Conservation (phyloP, 208 protist genomes). For the Angomonas deanei region DNA sequence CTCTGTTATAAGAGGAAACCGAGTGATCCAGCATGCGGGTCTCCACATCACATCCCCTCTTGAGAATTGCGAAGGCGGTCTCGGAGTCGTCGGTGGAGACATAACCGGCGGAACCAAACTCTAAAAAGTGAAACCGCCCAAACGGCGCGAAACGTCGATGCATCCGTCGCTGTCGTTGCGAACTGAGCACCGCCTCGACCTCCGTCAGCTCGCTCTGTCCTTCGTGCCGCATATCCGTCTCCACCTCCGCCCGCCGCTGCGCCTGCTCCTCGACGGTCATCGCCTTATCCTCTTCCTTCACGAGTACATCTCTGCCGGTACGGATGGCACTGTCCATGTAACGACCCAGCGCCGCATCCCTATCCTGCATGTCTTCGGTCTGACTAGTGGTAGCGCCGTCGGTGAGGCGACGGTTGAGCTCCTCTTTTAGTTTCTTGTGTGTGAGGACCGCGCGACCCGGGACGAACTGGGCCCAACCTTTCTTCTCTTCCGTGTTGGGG, state of each 20-base stretch:
- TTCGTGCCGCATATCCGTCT: slow-evolving; percentile 12
- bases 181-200: neutral
- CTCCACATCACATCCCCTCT: slow-evolving; percentile 32
- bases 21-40: slow-evolving; percentile 44
- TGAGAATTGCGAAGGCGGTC: slow-evolving; percentile 48
- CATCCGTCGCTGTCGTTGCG: slow-evolving; percentile 8
- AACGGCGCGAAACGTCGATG: slow-evolving; percentile 67
- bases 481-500: too few species aligned
- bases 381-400: neutral
- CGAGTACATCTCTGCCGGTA: slow-evolving; percentile 24
- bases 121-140: slow-evolving; percentile 69
- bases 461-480: too few species aligned
- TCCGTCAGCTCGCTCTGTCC: neutral
- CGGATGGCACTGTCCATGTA: slow-evolving; percentile 40
- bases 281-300: slow-evolving; percentile 14
- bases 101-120: slow-evolving; percentile 39
- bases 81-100: slow-evolving; percentile 58
- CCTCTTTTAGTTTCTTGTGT: neutral
- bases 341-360: slow-evolving; percentile 15
- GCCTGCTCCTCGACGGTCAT: neutral
- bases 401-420: neutral
- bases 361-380: neutral
- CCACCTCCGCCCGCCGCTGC: slow-evolving; percentile 18
- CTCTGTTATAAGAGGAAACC: slow-evolving; percentile 59
- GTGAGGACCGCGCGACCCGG: neutral